phyloP scores from a whole-genome alignment of 2,329 filamentous ascomycete species.

The Colletotrichum scovillei region DNA sequence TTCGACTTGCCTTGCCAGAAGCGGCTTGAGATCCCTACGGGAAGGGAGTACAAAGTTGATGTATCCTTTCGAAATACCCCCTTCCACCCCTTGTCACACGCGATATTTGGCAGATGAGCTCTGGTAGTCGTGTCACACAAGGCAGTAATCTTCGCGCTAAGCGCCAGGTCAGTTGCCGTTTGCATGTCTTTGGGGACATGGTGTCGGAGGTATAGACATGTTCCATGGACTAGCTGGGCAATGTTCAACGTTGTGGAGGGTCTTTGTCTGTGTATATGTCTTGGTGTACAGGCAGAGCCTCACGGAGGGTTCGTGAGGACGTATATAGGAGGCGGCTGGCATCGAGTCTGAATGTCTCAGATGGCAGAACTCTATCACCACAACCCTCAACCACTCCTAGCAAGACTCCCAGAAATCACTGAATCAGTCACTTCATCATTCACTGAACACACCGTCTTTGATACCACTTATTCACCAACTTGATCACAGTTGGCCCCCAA shows the following conservation, averaged over 20 bases:
- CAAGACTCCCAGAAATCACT: background rate
- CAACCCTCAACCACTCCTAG: background rate
- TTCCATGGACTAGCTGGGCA: background rate
- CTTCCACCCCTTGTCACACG: background rate
- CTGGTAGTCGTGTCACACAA: slow-evolving; percentile 6
- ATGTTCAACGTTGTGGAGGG: background rate
- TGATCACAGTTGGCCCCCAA: background rate
- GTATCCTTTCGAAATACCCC: no score
- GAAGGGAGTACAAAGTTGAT: background rate
- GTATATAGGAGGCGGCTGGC: slow-evolving; percentile 25
- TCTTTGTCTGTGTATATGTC: background rate
- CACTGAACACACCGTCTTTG: background rate
- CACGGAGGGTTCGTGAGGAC: background rate
- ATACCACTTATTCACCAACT: background rate
- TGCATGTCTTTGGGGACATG: background rate
- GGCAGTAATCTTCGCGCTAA: background rate
- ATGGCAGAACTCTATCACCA: background rate
- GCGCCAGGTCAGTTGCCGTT: background rate
- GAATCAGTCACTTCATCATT: background rate
- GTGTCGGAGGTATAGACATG: slow-evolving; percentile 8
- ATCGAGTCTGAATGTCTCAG: slow-evolving; percentile 15
- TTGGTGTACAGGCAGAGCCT: slow-evolving; percentile 4
- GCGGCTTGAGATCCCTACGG: background rate
- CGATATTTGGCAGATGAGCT: background rate
- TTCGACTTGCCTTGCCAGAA: background rate